Evolutionary conservation across 768 basidiomycete genomes (phyloP), one percentile per base, ranked within the genome.

Genomic region (Gautieria morchelliformis): DNA sequence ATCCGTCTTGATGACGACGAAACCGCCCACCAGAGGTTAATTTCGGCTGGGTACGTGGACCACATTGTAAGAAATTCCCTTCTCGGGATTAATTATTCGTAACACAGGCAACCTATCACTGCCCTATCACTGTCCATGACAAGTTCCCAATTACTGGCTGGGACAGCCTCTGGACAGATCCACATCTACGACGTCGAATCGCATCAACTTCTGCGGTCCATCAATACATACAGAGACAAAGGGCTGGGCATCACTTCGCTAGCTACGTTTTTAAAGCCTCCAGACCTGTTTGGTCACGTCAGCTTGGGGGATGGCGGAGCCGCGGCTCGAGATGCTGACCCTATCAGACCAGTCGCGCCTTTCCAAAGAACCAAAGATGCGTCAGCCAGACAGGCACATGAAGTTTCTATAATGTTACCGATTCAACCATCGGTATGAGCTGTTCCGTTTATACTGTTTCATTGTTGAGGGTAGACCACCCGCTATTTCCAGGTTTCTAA

Each of bases 171-270:
- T 1, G 92, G 92, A 2, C 66, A 81, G 12, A 79, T 97, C 51
- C 79, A 90, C 58, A 69, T 93, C 40, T 92, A 93, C 67, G 89
- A 96, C 60, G 79, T 95, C 32, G 82, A 90, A 1, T 95, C 95
- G 0, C 90, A 93, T 65, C 94, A 98, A 66, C 82, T 84, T 30
- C 73, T 96, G 27, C 87, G 93, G 47, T 86, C 87, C 27, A 83
- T 97, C 62, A 78, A 81, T 17, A 75, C 84, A 0, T 86, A 82
- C 67, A 86, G 83, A 62, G 59, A 60, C 62, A 57, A 57, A 50
- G 81, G 82, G 45, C 67, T 81, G 63, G 69, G 80, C 33, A 84
- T 97, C 67, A 83, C 89, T 15, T 75, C 83, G 68, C 69, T 99
- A 6, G 71, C 78, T 46, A 87, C 89, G 3, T 77, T 98, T 71